Evolutionary conservation across 176 grass and related monocot genomes (phyloP), one percentile per base, ranked within the genome.

Genomic region (Rhynchospora pubera): DNA sequence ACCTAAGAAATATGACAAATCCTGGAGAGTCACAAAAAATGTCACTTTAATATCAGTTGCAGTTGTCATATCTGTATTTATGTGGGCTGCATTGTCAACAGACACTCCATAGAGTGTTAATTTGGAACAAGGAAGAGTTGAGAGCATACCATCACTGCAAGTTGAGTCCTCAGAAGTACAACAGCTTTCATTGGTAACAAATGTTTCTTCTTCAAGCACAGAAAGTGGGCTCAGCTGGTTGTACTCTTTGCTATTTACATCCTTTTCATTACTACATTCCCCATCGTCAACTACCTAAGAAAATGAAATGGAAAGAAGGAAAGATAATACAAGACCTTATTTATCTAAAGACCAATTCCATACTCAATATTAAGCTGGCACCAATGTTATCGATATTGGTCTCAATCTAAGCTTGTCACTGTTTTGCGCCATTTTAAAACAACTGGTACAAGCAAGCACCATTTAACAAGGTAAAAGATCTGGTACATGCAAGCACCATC

Each of bases 211-310:
- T 77, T 90, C 90, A 62, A 97, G 86, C 44, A 94, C 79, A 57
- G 91, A 94, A 32, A 92, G 77, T 0, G 86, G 91, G 79, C 92
- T 94, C 59, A 69, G 47, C 50, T 94, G 87, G 60, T 91, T 79
- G 70, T 83, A 59, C 32, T 85, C 87, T 44, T 65, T 65, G 39
- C 84, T 83, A 83, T 87, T 83, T 48, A 30, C 56, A 77, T 92
- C 68, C 21, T 65, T 92, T 57, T 26, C 80, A 28, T 75, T 89
- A 57, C 83, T 91, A 53, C 65, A 85, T 43, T 94, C 90, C 79
- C 81, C 87, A 22, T 79, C 39, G 82, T 92, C 85, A 67, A 86
- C 50, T 69, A 85, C 88, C 92, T 94, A 50, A 86, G 0, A 48
- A 77, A 51, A 48, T 19, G 7, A 65, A 62, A 79, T 70, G 45